These are phyloP conservation scores for Pythium sp. DNA, from an alignment of 352 stramenopile species.

Conservation along the genomic window DNA sequence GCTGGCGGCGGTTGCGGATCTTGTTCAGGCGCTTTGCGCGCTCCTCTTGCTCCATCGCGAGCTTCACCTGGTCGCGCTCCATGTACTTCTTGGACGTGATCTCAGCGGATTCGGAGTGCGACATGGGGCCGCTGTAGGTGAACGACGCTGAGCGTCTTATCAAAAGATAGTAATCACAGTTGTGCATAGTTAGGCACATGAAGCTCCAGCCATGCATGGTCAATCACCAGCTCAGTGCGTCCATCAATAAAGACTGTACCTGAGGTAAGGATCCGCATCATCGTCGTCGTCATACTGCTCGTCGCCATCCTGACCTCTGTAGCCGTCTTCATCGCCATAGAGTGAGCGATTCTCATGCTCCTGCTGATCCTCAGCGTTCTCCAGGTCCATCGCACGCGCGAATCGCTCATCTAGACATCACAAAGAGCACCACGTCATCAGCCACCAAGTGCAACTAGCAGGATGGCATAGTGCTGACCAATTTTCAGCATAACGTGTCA, in stretches of 20 bases:
- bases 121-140: slow-evolving; percentile 28
- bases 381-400: slow-evolving; percentile 31
- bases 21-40: slow-evolving; percentile 54
- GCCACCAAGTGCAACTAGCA: not conserved
- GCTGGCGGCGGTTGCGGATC: slow-evolving; percentile 50
- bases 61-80: slow-evolving; percentile 62
- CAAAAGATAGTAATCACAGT: not conserved
- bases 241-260: not conserved
- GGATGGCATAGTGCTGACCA: not conserved
- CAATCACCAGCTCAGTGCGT: no score
- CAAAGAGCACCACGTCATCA: not conserved
- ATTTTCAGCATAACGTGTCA: not conserved
- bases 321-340: slow-evolving; percentile 18
- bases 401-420: slow-evolving; percentile 40
- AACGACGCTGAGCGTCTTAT: slow-evolving; percentile 26
- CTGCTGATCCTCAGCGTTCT: slow-evolving; percentile 24
- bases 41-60: slow-evolving; percentile 62
- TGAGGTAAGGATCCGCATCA: not conserved
- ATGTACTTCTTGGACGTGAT: slow-evolving; percentile 83
- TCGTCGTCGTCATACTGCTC: slow-evolving; percentile 14
- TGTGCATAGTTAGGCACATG: no score
- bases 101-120: slow-evolving; percentile 59
- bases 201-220: not conserved
- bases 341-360: slow-evolving; percentile 23
- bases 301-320: not conserved